These are phyloP conservation scores for Triticum dicoccoides DNA, from an alignment of 176 grass and related monocot genomes.

Conservation along the genomic window DNA sequence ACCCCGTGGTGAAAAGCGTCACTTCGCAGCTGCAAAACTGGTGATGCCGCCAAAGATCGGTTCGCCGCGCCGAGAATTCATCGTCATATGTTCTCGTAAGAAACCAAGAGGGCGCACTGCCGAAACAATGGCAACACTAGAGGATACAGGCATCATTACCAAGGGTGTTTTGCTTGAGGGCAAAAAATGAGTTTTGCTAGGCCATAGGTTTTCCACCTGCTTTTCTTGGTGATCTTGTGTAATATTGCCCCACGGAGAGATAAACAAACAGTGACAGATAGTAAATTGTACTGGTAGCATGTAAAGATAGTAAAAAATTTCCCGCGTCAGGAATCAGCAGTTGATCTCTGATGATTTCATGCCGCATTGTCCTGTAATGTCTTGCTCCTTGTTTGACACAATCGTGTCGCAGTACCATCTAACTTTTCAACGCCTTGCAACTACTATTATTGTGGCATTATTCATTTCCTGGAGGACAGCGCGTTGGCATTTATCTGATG, in stretches of 20 bases:
- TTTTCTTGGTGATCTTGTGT: slow-evolving; percentile 38
- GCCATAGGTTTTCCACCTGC: slow-evolving; percentile 25
- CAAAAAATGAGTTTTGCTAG: slow-evolving; percentile 57
- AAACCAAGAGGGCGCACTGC: neutral
- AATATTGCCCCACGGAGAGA: neutral
- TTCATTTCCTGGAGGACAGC: neutral
- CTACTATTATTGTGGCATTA: neutral
- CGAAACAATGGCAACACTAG: neutral
- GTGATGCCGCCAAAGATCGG: slow-evolving; percentile 26
- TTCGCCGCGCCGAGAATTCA: neutral
- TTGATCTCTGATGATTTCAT: neutral
- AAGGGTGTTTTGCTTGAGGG: neutral
- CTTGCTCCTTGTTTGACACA: neutral
- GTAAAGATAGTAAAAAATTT: slow-evolving; percentile 26
- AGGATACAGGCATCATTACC: neutral
- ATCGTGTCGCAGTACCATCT: too few species aligned
- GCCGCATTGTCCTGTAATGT: neutral
- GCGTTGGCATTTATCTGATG: neutral
- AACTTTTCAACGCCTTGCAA: neutral
- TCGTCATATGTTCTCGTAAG: slow-evolving; percentile 1
- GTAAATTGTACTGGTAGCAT: neutral
- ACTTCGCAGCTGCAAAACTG: slow-evolving; percentile 89
- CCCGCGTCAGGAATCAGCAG: neutral
- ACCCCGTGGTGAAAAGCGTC: slow-evolving; percentile 80
- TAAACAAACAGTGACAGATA: neutral